Conservation (phyloP, 2,329 filamentous ascomycete species). For the Xylariaceae sp. region DNA sequence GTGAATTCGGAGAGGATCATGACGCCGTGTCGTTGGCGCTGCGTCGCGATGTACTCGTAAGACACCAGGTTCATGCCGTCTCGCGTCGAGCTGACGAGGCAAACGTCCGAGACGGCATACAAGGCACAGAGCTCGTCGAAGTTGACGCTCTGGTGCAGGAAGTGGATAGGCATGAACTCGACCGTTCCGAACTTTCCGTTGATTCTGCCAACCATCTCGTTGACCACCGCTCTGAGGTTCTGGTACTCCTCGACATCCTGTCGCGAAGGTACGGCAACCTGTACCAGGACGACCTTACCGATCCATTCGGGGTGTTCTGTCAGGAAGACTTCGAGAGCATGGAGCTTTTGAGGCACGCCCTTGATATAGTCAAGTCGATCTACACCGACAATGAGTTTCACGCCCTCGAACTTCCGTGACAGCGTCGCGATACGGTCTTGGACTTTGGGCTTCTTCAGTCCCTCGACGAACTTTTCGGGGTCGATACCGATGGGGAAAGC, state of each 20-base stretch:
- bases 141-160: constrained; percentile 90
- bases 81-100: constrained; percentile 88
- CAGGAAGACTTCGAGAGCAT: constrained; percentile 92
- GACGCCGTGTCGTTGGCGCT: constrained; percentile 82
- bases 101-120: constrained; percentile 87
- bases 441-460: constrained; percentile 77
- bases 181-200: constrained; percentile 96
- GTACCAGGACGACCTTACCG: constrained; percentile 91
- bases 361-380: constrained; percentile 99
- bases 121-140: constrained; percentile 94
- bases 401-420: constrained; percentile 86
- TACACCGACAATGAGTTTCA: constrained; percentile 94
- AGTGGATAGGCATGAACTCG: constrained; percentile 98
- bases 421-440: constrained; percentile 81
- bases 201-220: constrained; percentile 93
- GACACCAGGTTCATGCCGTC: constrained; percentile 99
- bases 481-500: constrained; percentile 98
- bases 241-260: constrained; percentile 98
- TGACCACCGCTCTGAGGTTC: constrained; percentile 89
- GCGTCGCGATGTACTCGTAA: constrained; percentile 95
- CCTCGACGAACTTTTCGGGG: constrained; percentile 91
- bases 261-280: constrained; percentile 89
- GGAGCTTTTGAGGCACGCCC: constrained; percentile 94
- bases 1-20: constrained; percentile 97
- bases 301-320: constrained; percentile 98